phyloP scores from a whole-genome alignment of 2,329 filamentous ascomycete species.

The Neofusicoccum ribis region DNA sequence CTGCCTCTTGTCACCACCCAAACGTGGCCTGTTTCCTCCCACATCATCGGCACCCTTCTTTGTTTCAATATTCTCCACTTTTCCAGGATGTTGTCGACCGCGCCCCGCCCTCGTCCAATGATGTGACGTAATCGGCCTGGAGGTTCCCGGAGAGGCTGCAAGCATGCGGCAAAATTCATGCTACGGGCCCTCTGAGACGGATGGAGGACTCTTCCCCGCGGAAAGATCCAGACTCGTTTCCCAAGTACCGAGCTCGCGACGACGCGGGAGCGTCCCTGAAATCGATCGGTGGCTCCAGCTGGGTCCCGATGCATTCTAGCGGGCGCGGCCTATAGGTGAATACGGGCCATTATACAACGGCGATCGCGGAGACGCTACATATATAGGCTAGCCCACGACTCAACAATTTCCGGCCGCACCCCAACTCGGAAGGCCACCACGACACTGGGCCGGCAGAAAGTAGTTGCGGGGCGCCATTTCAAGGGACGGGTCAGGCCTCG shows the following conservation, averaged over 20 bases:
- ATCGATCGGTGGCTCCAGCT: neutral
- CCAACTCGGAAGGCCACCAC: neutral
- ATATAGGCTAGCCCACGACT: neutral
- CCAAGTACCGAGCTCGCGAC: neutral
- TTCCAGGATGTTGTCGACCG: neutral
- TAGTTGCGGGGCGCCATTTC: neutral
- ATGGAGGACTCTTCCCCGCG: neutral
- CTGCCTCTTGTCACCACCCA: neutral
- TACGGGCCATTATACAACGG: neutral
- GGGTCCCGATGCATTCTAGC: constrained; percentile 9
- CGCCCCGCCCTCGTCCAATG: neutral
- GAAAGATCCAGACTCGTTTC: neutral
- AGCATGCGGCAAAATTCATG: neutral
- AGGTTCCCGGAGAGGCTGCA: neutral
- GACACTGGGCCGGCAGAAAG: neutral
- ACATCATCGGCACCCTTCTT: neutral
- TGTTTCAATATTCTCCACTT: neutral
- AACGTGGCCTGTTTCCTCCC: neutral
- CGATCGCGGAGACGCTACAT: constrained; percentile 6
- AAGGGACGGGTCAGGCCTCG: neutral
- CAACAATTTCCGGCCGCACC: constrained; percentile 4
- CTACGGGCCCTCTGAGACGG: neutral
- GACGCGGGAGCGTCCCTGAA: constrained; percentile 11
- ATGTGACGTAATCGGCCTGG: neutral
- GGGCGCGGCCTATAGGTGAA: constrained; percentile 2